Base-by-base conservation (phyloP, 1,139 yeast species). In the Barnettozyma hawaiiensis region DNA sequence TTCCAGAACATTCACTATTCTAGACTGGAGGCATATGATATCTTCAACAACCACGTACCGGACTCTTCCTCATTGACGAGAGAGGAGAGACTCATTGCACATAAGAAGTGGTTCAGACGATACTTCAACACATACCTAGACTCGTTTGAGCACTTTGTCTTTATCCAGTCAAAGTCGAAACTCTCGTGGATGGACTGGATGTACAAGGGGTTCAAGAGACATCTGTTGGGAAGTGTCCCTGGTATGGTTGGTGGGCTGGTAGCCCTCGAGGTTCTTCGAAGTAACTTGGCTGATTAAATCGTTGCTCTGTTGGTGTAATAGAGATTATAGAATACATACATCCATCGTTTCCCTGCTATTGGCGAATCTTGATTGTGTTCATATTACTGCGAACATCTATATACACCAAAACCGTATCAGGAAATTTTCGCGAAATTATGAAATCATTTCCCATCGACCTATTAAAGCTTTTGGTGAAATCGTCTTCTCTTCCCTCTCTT, bases 161-260 rank as follows among this genome's bases (percentile, higher is more conserved):
- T 72, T 47, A 70, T 81, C 54, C 77, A 80, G 52, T 59, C 63
- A 10, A 78, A 74, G 46, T 74, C 85, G 7, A 71, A 68, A 27
- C 61, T 71, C 35, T 65, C 79, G 2, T 80, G 89, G 81, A 61
- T 73, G 39, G 73, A 72, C 32, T 77, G 92, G 71, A 72, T 82
- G 22, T 90, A 89, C 57, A 81, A 78, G 47, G 97, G 97, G 0
- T 86, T 85, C 57, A 67, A 73, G 9, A 67, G 81, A 47, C 83
- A 83, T 48, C 85, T 95, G 0, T 54, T 85, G 38, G 74, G 87
- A 1, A 79, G 89, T 1, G 76, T 90, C 28, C 97, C 97, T 0
- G 87, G 95, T 3, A 85, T 96, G 1, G 82, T 94, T 39, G 75
- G 87, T 38, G 96, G 96, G 0, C 67, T 90, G 38, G 68, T 90